Conservation (phyloP, 306 rosid species). For the Begonia loranthoides region DNA sequence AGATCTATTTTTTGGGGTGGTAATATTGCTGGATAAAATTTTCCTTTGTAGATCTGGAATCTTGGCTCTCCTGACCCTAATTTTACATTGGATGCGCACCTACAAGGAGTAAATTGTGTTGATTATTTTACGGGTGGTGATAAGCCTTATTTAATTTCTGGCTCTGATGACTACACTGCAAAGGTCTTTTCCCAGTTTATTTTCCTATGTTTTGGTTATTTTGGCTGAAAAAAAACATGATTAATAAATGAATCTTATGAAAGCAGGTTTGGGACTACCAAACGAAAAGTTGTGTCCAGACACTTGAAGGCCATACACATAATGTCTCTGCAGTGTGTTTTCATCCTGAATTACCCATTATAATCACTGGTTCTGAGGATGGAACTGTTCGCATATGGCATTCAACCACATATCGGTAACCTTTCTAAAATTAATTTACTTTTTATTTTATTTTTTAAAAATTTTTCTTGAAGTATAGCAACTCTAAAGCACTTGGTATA, state of each 20-base stretch:
- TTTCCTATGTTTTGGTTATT: neutral
- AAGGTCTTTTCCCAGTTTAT: constrained; percentile 41
- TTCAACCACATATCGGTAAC: constrained; percentile 87
- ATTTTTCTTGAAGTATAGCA: neutral
- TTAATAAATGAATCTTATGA: constrained; percentile 6
- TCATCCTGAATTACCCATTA: constrained; percentile 96
- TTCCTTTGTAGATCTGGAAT: constrained; percentile 72
- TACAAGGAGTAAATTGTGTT: constrained; percentile 95
- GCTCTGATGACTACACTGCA: constrained; percentile 98
- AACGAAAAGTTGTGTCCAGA: constrained; percentile 99
- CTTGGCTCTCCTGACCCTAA: constrained; percentile 99
- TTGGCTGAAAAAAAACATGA: neutral
- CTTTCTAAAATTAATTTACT: neutral
- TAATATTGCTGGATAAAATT: neutral
- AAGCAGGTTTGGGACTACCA: constrained; percentile 99
- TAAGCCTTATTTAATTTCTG: constrained; percentile 91
- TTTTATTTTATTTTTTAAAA: neutral
- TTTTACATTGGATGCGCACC: constrained; percentile 97
- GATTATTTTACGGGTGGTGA: constrained; percentile 99
- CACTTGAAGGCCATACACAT: constrained; percentile 97
- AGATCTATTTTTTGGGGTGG: neutral
- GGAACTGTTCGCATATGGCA: constrained; percentile 99
- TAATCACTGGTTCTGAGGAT: constrained; percentile 98
- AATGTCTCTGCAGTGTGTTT: constrained; percentile 99
- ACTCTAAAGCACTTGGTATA: neutral